Base-by-base conservation (phyloP, 768 basidiomycete genomes). In the Boletus tomentosulus region DNA sequence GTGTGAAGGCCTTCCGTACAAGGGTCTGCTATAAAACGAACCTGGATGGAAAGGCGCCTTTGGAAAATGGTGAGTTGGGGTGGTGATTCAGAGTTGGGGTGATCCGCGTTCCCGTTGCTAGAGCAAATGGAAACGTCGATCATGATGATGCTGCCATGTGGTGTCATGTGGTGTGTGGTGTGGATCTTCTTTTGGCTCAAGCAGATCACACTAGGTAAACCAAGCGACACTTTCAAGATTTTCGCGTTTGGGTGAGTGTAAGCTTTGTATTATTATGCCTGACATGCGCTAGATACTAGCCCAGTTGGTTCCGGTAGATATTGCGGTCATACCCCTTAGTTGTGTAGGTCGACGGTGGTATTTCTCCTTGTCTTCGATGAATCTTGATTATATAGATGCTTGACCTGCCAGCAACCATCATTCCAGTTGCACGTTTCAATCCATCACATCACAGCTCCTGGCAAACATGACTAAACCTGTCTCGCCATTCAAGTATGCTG, bases 381-480 rank as follows among this genome's bases (percentile, higher is more conserved):
- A 19, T 19, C 38, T 19, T 11, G 38, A 3, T 4, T 34, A 12
- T 34, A 12, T 34, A 34, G 33, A 11, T 41, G 39, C 25, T 28
- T 28, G 43, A 44, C 27, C 15, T 39, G 12, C 22, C 25, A 16
- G 46, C 31, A 57, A 53, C 55, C 49, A 48, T 53, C 56, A 48
- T 4, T 28, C 37, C 19, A 33, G 42, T 43, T 33, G 33, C 45
- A 39, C 8, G 35, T 16, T 33, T 45, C 54, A 54, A 51, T 41
- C 50, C 45, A 35, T 31, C 30, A 13, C 24, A 42, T 25, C 41
- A 42, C 41, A 12, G 22, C 12, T 12, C 37, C 15, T 24, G 34
- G 28, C 37, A 62, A 62, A 62, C 51, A 62, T 28, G 37, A 25
- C 15, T 28, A 38, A 59, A 62, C 31, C 12, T 9, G 6, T 22